Base-by-base conservation (phyloP, 192 early-diverging fungal species). In the Phycomyces nitens region DNA sequence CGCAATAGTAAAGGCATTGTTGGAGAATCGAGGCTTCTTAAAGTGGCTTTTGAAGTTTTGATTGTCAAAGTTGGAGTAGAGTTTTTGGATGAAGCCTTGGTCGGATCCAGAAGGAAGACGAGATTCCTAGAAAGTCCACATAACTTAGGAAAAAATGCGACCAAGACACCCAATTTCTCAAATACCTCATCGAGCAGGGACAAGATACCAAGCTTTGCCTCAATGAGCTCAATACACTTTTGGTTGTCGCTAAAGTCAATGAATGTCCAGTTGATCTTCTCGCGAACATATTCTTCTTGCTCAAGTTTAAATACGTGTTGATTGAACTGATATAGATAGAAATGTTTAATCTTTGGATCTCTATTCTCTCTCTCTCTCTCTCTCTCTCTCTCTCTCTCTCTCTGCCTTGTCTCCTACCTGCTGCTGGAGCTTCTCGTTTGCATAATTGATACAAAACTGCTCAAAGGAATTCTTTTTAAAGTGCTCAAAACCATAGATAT, bases 401-500 rank as follows among this genome's bases (percentile, higher is more conserved):
- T 41, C 42, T 55, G 23, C 42, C 40, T 41, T 14, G 0, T 49
- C 22, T 27, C 22, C 41, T 66, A 66, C 64, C 56, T 79, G 92
- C 77, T 98, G 95, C 77, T 99, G 97, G 56, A 99, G 79, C 76
- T 99, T 99, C 73, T 99, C 97, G 77, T 96, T 96, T 64, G 95
- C 89, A 68, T 91, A 93, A 74, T 93, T 92, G 68, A 99, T 97
- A 84, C 97, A 99, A 76, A 98, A 99, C 81, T 99, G 97, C 80
- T 99, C 97, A 65, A 99, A 99, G 15, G 96, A 98, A 80, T 99
- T 99, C 81, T 95, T 97, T 79, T 94, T 90, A 76, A 99, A 99
- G 72, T 99, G 95, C 76, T 99, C 97, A 73, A 99, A 99, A 39
- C 93, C 97, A 68, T 98, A 99, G 67, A 99, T 99, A 86, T 99